phyloP scores from a whole-genome alignment of 768 basidiomycete species.

The Sarcodon aspratus region DNA sequence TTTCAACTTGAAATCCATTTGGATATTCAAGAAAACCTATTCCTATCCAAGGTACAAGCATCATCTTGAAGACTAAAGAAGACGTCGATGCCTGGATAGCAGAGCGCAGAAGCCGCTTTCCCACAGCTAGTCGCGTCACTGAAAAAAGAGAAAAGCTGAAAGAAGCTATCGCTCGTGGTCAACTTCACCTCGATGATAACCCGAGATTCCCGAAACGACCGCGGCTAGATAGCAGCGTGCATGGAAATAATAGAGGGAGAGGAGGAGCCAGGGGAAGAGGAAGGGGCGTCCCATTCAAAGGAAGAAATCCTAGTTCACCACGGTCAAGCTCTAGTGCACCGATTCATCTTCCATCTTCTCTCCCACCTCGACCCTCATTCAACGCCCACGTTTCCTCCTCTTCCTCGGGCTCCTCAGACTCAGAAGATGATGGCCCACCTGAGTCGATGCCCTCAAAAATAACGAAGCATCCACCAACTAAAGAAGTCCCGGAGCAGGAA shows the following conservation, averaged over 20 bases:
- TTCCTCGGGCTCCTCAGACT: constrained; percentile 7
- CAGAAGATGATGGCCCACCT: constrained; percentile 30
- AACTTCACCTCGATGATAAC: constrained; percentile 39
- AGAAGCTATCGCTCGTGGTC: constrained; percentile 74
- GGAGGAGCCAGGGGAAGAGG: constrained; percentile 16
- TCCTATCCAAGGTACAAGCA: constrained; percentile 68
- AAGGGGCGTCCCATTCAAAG: constrained; percentile 2
- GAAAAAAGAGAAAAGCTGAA: constrained; percentile 76
- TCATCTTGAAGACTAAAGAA: constrained; percentile 73
- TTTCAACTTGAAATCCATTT: constrained; percentile 2
- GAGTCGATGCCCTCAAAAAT: constrained; percentile 49
- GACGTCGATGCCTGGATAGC: constrained; percentile 77
- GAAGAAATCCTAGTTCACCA: neutral
- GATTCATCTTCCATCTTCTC: constrained; percentile 2
- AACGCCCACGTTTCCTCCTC: neutral
- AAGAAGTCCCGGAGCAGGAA: neutral
- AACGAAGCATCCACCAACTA: neutral
- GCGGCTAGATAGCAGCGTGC: constrained; percentile 17
- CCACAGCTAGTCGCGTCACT: constrained; percentile 52
- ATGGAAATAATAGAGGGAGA: constrained; percentile 5
- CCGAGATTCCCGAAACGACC: constrained; percentile 32
- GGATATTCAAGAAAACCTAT: constrained; percentile 44
- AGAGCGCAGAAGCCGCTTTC: constrained; percentile 83
- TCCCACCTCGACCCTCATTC: constrained; percentile 2
- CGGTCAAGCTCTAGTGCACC: no score